A percentile compares a stretch with the other conserved stretches of the same genome.
phyloP scores from a whole-genome alignment of 257 asterid species.

The Cruciata laevipes region DNA sequence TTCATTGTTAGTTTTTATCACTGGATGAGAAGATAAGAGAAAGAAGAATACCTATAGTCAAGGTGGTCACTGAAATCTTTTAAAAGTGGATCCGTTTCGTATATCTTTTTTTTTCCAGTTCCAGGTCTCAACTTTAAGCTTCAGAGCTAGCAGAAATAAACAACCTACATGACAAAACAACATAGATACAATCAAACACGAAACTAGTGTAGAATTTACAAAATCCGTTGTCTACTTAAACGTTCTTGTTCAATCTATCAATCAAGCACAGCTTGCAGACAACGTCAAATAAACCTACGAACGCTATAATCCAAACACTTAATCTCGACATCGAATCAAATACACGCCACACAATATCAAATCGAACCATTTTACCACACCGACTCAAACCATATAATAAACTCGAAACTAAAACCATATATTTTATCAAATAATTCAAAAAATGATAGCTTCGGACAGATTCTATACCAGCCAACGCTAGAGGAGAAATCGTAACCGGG shows the following conservation, averaged over 20 bases:
- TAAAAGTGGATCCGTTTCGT: constrained; percentile 84
- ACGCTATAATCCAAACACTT: background rate
- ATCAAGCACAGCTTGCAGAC: background rate
- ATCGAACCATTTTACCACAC: too few relatives aligned
- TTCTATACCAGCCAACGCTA: background rate
- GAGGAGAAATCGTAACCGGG: background rate
- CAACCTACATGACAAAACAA: background rate
- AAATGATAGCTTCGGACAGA: background rate
- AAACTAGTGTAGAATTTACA: too few relatives aligned
- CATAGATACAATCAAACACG: background rate
- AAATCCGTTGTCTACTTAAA: background rate
- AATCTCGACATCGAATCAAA: background rate
- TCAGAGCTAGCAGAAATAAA: background rate
- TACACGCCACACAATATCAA: background rate
- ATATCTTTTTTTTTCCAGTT: constrained; percentile 68
- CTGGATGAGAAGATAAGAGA: background rate
- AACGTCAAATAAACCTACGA: background rate
- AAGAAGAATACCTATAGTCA: constrained; percentile 57
- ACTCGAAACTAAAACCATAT: background rate
- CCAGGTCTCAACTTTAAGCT: constrained; percentile 25
- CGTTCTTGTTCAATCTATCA: too few relatives aligned
- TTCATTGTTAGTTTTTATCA: background rate
- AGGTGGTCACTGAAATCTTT: constrained; percentile 61
- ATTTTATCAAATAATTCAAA: background rate
- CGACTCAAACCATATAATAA: background rate